Percentiles rank a stretch among this genome's conserved stretches.
phyloP scores from a whole-genome alignment of 768 basidiomycete genomes.

The Lactarius indigo region DNA sequence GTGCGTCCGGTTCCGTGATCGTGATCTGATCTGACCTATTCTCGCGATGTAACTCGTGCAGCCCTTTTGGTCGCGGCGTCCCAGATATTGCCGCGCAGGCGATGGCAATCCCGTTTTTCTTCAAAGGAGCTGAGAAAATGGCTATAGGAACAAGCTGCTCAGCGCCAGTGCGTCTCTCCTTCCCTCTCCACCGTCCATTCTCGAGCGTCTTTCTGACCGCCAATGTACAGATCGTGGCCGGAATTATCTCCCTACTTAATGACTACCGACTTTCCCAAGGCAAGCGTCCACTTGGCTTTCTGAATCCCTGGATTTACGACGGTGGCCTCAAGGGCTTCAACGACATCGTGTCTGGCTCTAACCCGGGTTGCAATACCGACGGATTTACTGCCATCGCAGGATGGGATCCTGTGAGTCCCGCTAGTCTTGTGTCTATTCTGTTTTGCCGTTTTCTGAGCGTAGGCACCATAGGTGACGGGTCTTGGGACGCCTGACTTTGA shows the following conservation, averaged over 20 bases:
- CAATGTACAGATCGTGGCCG: neutral
- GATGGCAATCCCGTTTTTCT: fast-evolving
- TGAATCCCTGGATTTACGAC: too few species aligned
- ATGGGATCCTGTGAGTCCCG: too few species aligned
- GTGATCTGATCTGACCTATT: neutral
- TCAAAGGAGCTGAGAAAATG: neutral
- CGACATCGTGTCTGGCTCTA: too few species aligned
- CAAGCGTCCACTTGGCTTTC: too few species aligned
- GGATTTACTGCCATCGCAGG: too few species aligned
- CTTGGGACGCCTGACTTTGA: neutral
- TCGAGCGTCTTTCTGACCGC: neutral
- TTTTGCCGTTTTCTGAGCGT: neutral
- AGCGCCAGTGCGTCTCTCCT: neutral
- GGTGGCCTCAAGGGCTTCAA: too few species aligned
- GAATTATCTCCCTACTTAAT: neutral
- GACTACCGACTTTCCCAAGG: neutral
- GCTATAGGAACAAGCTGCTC: neutral
- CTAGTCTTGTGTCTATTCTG: neutral
- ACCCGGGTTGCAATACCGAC: too few species aligned
- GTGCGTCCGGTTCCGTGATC: neutral
- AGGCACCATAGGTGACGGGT: neutral
- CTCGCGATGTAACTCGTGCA: neutral
- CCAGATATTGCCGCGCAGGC: neutral
- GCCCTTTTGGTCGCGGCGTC: neutral
- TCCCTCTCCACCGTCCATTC: neutral